phyloP scores from a whole-genome alignment of 2,329 filamentous ascomycete species.

The Botrytis fabae region DNA sequence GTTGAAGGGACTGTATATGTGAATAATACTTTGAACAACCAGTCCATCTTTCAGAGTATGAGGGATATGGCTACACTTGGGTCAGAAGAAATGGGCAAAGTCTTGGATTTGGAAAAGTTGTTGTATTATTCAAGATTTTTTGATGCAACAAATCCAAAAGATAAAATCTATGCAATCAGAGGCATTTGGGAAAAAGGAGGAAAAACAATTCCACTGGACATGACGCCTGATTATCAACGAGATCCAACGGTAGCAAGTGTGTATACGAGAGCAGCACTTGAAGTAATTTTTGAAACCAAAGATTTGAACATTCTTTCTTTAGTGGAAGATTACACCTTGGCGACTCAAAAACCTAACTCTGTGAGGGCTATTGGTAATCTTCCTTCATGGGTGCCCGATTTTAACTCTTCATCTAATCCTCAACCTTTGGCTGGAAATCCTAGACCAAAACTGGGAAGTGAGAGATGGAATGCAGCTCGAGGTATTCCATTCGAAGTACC shows the following conservation, averaged over 20 bases:
- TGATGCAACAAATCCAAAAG: slow-evolving; percentile 23
- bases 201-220: slow-evolving; percentile 15
- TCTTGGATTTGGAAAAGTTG: slow-evolving; percentile 24
- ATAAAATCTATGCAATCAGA: slow-evolving; percentile 25
- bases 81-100: not conserved
- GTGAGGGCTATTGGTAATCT: slow-evolving; percentile 11
- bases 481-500: slow-evolving; percentile 16
- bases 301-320: slow-evolving; percentile 29
- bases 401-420: slow-evolving; percentile 14
- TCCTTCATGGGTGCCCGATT: slow-evolving; percentile 30
- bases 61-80: slow-evolving; percentile 2
- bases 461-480: slow-evolving; percentile 26
- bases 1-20: slow-evolving; percentile 15
- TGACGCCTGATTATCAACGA: slow-evolving; percentile 13
- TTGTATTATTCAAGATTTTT: slow-evolving; percentile 26
- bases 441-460: slow-evolving; percentile 1
- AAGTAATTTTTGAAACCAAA: slow-evolving; percentile 22
- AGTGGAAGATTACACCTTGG: slow-evolving; percentile 23
- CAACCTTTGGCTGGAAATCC: slow-evolving; percentile 26
- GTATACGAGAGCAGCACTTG: slow-evolving; percentile 24
- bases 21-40: slow-evolving; percentile 24
- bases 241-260: slow-evolving; percentile 11
- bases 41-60: slow-evolving; percentile 25
- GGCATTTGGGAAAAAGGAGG: slow-evolving; percentile 25
- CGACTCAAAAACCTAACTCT: slow-evolving; percentile 2